phyloP scores from a whole-genome alignment of 371 early-diverging fungal species.

The Gilbertella persicaria region DNA sequence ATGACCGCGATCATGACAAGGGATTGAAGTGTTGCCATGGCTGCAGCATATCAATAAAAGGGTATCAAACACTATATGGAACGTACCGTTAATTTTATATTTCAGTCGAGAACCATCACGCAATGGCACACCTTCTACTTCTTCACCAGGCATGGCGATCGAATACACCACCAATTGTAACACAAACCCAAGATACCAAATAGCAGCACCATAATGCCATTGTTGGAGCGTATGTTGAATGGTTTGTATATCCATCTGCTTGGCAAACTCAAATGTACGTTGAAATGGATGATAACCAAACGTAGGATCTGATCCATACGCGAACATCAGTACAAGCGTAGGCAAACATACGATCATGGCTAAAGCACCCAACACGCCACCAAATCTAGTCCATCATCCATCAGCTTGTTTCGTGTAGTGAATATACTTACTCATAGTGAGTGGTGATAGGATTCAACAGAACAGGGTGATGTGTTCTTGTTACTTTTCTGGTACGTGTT shows the following conservation, averaged over 20 bases:
- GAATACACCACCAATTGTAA: slow-evolving; percentile 66
- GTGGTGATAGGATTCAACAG: slow-evolving; percentile 55
- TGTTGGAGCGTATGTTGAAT: slow-evolving; percentile 24
- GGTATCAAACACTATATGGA: not conserved
- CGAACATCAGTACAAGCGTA: slow-evolving; percentile 63
- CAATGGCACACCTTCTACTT: slow-evolving; percentile 69
- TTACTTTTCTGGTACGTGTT: not conserved
- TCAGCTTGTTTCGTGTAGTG: not conserved
- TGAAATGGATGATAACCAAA: slow-evolving; percentile 52
- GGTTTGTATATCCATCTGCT: slow-evolving; percentile 32
- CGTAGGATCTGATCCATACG: slow-evolving; percentile 59
- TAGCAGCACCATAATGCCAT: slow-evolving; percentile 50
- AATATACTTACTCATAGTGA: slow-evolving; percentile 57
- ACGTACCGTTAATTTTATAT: slow-evolving; percentile 79
- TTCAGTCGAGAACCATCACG: slow-evolving; percentile 67
- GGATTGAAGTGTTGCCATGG: slow-evolving; percentile 50
- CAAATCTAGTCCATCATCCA: slow-evolving; percentile 56
- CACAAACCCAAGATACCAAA: slow-evolving; percentile 67
- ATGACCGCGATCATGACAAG: slow-evolving; percentile 60
- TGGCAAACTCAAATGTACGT: slow-evolving; percentile 17
- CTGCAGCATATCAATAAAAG: slow-evolving; percentile 18
- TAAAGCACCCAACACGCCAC: slow-evolving; percentile 76
- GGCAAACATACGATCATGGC: slow-evolving; percentile 65
- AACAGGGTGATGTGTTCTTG: slow-evolving; percentile 1
- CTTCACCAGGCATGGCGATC: slow-evolving; percentile 70